phyloP scores from a whole-genome alignment of 108 stramenopile species.

The Nannochloropsis oceanica region DNA sequence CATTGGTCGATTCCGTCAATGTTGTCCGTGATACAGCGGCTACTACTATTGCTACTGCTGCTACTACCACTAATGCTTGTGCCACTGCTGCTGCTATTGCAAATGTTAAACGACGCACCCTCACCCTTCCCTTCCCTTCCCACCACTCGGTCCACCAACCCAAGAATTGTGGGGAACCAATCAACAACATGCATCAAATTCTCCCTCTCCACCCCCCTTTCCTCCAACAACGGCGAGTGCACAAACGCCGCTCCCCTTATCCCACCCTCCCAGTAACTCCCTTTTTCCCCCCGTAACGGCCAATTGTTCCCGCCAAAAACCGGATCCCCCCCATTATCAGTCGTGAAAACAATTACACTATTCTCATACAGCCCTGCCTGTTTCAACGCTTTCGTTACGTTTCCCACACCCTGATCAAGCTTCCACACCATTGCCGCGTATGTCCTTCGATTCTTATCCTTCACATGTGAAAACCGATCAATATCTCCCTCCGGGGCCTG shows the following conservation, averaged over 20 bases:
- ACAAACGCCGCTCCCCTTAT: slow-evolving; percentile 11
- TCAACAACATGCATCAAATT: slow-evolving; percentile 23
- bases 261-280: slow-evolving; percentile 25
- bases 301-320: slow-evolving; percentile 23
- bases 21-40: background rate
- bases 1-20: slow-evolving; percentile 16
- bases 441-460: background rate
- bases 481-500: slow-evolving; percentile 11
- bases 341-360: slow-evolving; percentile 13
- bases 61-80: background rate
- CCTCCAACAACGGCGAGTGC: slow-evolving; percentile 1
- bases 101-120: background rate
- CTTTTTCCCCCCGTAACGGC: slow-evolving; percentile 19
- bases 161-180: slow-evolving; percentile 15
- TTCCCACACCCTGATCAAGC: slow-evolving; percentile 22
- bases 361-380: slow-evolving; percentile 20
- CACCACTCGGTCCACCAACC: background rate
- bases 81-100: background rate
- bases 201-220: background rate
- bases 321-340: slow-evolving; percentile 31
- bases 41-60: background rate
- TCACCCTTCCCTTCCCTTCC: background rate
- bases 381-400: background rate
- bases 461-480: background rate
- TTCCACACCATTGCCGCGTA: slow-evolving; percentile 22